Percentiles rank a stretch among this genome's conserved stretches.
phyloP scores from a whole-genome alignment of 768 basidiomycete species.

The Psilocybe subaeruginosa region DNA sequence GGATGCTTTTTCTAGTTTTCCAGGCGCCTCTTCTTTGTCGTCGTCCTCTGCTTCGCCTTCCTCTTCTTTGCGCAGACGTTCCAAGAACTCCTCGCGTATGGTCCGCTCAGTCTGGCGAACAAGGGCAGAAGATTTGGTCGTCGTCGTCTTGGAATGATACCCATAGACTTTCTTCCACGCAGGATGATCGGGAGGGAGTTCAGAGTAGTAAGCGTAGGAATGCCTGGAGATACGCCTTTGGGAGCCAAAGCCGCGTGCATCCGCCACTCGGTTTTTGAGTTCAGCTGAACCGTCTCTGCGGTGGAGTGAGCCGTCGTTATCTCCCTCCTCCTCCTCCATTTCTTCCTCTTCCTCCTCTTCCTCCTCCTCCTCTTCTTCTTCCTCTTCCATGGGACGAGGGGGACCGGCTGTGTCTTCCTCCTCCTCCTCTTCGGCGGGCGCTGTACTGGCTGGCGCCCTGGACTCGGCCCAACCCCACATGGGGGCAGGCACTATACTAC shows the following conservation, averaged over 20 bases:
- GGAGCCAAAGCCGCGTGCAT: neutral
- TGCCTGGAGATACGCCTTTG: neutral
- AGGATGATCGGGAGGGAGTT: neutral
- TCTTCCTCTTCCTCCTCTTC: conserved; percentile 36
- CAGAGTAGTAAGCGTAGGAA: neutral
- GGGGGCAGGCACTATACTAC: conserved; percentile 73
- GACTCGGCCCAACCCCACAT: conserved; percentile 89
- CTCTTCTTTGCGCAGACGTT: neutral
- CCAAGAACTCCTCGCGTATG: neutral
- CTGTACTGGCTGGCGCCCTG: conserved; percentile 29
- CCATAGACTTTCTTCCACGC: neutral
- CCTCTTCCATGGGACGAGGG: conserved; percentile 60
- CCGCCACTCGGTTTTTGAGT: neutral
- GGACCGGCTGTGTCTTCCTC: conserved; percentile 42
- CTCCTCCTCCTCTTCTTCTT: conserved; percentile 40
- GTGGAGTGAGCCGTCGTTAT: conserved; percentile 37
- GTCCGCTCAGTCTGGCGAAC: neutral
- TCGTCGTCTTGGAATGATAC: neutral
- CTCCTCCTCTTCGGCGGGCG: conserved; percentile 59
- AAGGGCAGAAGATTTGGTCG: neutral
- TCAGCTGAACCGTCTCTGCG: conserved; percentile 15
- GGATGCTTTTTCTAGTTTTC: conserved; percentile 15
- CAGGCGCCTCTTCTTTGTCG: conserved; percentile 11
- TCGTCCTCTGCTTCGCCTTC: conserved; percentile 5
- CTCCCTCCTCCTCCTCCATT: conserved; percentile 33